phyloP scores from a whole-genome alignment of 108 stramenopile species.

The Cylindrotheca fusiformis region DNA sequence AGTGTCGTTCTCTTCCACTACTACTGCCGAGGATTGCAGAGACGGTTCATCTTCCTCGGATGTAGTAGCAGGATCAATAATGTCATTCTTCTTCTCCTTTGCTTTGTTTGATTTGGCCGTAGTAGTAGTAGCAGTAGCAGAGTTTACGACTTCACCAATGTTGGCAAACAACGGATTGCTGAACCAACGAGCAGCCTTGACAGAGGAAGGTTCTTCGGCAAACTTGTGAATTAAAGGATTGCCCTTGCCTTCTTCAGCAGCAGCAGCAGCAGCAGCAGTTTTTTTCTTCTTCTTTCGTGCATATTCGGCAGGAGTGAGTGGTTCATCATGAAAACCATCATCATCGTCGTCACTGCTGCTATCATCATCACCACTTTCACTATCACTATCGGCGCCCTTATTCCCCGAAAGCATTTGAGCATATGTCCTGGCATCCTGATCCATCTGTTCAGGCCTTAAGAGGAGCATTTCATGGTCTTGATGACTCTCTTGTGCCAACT shows the following conservation, averaged over 20 bases:
- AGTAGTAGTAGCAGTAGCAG: too few species aligned
- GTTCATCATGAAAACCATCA: constrained; percentile 56
- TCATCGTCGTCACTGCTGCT: constrained; percentile 51
- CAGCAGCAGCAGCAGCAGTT: constrained; percentile 5
- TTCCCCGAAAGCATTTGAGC: constrained; percentile 69
- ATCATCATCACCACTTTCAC: constrained; percentile 36
- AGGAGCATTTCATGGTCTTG: constrained; percentile 83
- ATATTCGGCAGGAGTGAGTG: constrained; percentile 53
- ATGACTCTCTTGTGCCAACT: constrained; percentile 75
- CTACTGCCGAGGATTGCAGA: constrained; percentile 4
- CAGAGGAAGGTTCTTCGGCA: constrained; percentile 68
- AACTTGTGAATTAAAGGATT: constrained; percentile 85
- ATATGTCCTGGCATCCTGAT: constrained; percentile 68
- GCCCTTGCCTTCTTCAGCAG: constrained; percentile 6
- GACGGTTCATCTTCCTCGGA: constrained; percentile 21
- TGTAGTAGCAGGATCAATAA: constrained; percentile 46
- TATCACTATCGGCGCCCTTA: constrained; percentile 58
- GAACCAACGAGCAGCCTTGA: constrained; percentile 91
- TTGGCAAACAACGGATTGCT: constrained; percentile 89
- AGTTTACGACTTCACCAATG: constrained; percentile 66
- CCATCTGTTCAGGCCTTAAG: constrained; percentile 47
- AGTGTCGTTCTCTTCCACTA: neutral
- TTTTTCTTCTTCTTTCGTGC: constrained; percentile 37
- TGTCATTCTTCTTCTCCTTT: constrained; percentile 19
- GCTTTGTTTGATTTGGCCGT: constrained; percentile 14